Evolutionary conservation across 2,329 filamentous ascomycete species (phyloP), one percentile per base, ranked within the genome.

Genomic region (Botryotinia narcissicola): DNA sequence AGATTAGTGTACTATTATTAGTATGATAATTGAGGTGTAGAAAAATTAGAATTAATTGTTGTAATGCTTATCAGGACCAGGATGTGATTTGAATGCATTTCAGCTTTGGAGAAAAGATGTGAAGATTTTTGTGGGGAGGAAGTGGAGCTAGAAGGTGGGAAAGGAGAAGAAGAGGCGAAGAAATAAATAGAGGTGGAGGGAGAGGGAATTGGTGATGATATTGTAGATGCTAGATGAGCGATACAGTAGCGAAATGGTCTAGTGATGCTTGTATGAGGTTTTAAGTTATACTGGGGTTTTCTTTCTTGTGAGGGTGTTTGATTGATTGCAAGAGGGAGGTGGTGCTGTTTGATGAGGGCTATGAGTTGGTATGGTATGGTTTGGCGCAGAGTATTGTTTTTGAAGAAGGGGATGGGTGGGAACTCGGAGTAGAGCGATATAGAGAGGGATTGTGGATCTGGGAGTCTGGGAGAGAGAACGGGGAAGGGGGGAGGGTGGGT

Each of bases 251-350:
- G 6, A 6, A 29, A 16, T 29, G 51, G 3, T 29, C n/a, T 8
- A 4, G n/a, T 29, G 51, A 12, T 18, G n/a, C 7, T 54, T 16
- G n/a, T 16, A 29, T 54, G 51, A 29, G 3, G 16, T 54, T 29
- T 7, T 16, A 4, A 2, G 7, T 54, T 18, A 16, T 16, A 4
- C 6, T 18, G 7, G 7, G 51, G 12, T 8, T 8, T 18, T 0
- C n/a, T 29, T 6, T 54, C 3, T 8, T 8, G 51, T 3, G 16
- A 29, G 1, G 46, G 20, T 10, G 20, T 22, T 46, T 48, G 8
- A 22, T 46, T 46, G 8, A 9, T 12, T 54, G 8, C 4, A 25
- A 54, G 51, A 16, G 3, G 14, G 12, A 14, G 25, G 25, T 29
- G n/a, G n/a, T 29, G 14, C n/a, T 54, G 29, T 54, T 54, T 54